phyloP scores from a whole-genome alignment of 192 early-diverging fungal genomes.

The Glomus cerebriforme region DNA sequence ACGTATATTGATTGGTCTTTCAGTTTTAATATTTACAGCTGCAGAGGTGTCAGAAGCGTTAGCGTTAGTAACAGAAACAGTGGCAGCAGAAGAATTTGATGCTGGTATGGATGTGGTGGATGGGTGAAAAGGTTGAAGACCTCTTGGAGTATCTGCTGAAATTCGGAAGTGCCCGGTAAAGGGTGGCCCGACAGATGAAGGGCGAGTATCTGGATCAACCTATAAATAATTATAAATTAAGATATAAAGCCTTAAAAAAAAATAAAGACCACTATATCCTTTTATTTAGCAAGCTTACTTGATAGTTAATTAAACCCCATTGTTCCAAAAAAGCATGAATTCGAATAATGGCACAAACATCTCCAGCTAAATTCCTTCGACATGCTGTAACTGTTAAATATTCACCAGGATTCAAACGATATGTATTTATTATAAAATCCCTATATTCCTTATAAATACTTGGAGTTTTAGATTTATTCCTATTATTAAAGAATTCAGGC shows the following conservation, averaged over 20 bases:
- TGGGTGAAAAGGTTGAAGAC: conserved; percentile 87
- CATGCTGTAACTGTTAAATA: conserved; percentile 99
- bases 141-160: conserved; percentile 86
- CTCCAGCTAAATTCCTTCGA: conserved; percentile 93
- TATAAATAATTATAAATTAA: conserved; percentile 33
- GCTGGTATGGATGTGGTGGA: conserved; percentile 30
- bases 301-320: conserved; percentile 99
- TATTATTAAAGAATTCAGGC: conserved; percentile 95
- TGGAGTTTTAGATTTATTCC: conserved; percentile 92
- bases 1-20: conserved; percentile 51
- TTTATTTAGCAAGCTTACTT: conserved; percentile 57
- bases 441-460: conserved; percentile 92
- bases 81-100: conserved; percentile 31
- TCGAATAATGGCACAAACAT: conserved; percentile 98
- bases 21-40: conserved; percentile 34
- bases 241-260: background rate
- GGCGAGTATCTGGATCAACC: conserved; percentile 91
- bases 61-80: conserved; percentile 36
- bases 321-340: conserved; percentile 99
- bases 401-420: conserved; percentile 92
- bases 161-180: conserved; percentile 97
- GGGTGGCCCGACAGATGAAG: conserved; percentile 89
- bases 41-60: conserved; percentile 14
- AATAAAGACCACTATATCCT: background rate
- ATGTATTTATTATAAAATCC: conserved; percentile 98